Evolutionary conservation across 345 rosid species (phyloP).

Genomic region (Camelina hispida): DNA sequence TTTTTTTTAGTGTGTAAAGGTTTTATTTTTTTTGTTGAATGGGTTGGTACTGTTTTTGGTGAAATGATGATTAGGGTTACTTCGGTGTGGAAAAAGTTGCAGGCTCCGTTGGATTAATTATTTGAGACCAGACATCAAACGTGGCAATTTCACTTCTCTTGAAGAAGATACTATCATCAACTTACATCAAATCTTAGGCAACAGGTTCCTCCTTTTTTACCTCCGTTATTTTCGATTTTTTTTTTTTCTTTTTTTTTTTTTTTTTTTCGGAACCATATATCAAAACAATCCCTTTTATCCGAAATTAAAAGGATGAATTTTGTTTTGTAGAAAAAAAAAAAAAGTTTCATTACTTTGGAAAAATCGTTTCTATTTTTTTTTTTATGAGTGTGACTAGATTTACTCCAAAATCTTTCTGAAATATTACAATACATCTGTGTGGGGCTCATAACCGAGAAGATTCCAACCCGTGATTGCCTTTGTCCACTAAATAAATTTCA

Average conservation of each 20-base stretch:
- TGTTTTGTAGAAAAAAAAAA: neutral
- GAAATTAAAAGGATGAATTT: neutral
- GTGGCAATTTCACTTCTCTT: slow-evolving; percentile 56
- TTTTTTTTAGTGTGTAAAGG: too few relatives aligned
- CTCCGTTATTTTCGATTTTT: too few relatives aligned
- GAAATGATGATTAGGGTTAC: slow-evolving; percentile 51
- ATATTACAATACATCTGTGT: neutral
- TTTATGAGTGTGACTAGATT: neutral
- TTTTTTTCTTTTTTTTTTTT: too few relatives aligned
- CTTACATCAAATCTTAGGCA: slow-evolving; percentile 56
- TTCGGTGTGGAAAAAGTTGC: slow-evolving; percentile 71
- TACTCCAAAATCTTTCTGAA: slow-evolving; percentile 12
- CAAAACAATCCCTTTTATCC: neutral
- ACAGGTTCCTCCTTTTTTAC: slow-evolving; percentile 45
- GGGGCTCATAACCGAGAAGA: slow-evolving; percentile 37
- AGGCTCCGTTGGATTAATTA: slow-evolving; percentile 76
- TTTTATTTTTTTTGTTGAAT: too few relatives aligned
- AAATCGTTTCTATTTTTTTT: neutral
- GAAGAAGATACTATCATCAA: slow-evolving; percentile 57
- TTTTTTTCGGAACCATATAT: neutral
- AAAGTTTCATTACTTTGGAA: neutral
- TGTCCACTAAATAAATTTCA: slow-evolving; percentile 24
- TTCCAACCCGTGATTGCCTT: slow-evolving; percentile 48
- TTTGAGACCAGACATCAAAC: slow-evolving; percentile 59
- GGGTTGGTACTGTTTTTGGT: neutral